phyloP scores from a whole-genome alignment of 139 green algal genomes.

The Eudorina sp. region DNA sequence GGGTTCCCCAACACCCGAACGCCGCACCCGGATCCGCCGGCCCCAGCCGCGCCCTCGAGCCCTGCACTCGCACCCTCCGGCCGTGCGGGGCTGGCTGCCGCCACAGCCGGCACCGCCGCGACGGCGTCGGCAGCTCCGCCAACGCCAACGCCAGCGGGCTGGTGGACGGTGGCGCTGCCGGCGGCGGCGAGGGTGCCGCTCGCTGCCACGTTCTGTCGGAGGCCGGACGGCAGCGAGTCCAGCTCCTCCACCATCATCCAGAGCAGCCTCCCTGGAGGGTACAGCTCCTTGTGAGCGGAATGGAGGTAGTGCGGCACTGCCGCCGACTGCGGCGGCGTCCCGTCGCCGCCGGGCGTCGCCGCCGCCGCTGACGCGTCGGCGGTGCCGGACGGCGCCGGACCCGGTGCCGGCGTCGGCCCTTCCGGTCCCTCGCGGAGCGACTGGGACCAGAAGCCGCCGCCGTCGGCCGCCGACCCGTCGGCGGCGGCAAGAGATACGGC shows the following conservation, averaged over 20 bases:
- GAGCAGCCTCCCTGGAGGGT: conserved; percentile 40
- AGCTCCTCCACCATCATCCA: conserved; percentile 40
- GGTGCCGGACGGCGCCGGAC: not conserved
- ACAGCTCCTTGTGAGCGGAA: conserved; percentile 39
- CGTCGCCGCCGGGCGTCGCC: not conserved
- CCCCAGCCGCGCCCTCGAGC: no score
- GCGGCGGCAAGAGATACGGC: no score
- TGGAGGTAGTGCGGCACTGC: conserved; percentile 25
- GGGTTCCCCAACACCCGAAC: no score
- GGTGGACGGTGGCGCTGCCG: not conserved
- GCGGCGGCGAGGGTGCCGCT: not conserved
- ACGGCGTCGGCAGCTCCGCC: not conserved
- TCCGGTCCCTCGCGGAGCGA: no score
- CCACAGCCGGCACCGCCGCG: no score
- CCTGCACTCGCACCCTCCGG: no score
- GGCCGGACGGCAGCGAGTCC: not conserved
- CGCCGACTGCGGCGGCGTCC: not conserved
- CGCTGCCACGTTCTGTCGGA: not conserved
- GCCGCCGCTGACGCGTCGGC: not conserved
- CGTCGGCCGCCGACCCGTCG: no score
- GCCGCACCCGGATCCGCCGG: no score
- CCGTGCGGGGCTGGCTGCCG: no score
- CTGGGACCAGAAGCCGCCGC: no score
- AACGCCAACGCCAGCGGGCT: not conserved
- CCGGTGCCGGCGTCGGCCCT: not conserved